A percentile compares a stretch with the other conserved stretches of the same genome.
These are phyloP conservation scores for Moricandia arvensis DNA, from an alignment of 345 rosid genomes.

Conservation along the genomic window DNA sequence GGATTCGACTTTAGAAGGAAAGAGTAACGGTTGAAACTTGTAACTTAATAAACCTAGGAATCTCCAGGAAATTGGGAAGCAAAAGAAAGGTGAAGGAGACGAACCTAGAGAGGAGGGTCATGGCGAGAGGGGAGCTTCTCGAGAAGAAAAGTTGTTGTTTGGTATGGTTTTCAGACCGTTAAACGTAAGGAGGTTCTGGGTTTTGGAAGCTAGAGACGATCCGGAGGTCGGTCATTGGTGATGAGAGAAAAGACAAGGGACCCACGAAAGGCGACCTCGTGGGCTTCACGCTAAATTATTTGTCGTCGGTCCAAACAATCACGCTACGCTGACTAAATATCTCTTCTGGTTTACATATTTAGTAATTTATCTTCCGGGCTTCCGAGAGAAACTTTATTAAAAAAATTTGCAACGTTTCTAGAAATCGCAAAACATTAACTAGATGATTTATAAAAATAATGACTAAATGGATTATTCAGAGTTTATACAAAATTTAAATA, in stretches of 20 bases:
- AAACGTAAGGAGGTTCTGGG: slow-evolving; percentile 23
- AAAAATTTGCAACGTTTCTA: too few relatives aligned
- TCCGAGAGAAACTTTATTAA: too few relatives aligned
- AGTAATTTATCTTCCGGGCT: too few relatives aligned
- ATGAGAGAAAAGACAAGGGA: background rate
- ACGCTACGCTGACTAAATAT: background rate
- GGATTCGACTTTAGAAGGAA: background rate
- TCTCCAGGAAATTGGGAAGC: background rate
- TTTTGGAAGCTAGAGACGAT: slow-evolving; percentile 14
- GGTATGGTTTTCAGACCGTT: background rate
- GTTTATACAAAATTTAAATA: too few relatives aligned
- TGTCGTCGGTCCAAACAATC: slow-evolving; percentile 8
- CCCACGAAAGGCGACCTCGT: slow-evolving; percentile 12
- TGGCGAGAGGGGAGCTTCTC: slow-evolving; percentile 13
- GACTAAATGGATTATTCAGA: too few relatives aligned
- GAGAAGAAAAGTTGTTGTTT: background rate
- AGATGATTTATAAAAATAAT: too few relatives aligned
- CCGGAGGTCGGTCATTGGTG: background rate
- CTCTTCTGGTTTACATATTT: too few relatives aligned
- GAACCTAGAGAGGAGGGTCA: slow-evolving; percentile 37
- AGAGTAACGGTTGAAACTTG: background rate
- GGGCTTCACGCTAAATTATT: slow-evolving; percentile 29
- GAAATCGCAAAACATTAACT: too few relatives aligned
- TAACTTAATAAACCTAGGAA: background rate
- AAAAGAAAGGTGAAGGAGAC: slow-evolving; percentile 8